Base-by-base conservation (phyloP, 257 asterid genomes). In the Solanum pinnatisectum region DNA sequence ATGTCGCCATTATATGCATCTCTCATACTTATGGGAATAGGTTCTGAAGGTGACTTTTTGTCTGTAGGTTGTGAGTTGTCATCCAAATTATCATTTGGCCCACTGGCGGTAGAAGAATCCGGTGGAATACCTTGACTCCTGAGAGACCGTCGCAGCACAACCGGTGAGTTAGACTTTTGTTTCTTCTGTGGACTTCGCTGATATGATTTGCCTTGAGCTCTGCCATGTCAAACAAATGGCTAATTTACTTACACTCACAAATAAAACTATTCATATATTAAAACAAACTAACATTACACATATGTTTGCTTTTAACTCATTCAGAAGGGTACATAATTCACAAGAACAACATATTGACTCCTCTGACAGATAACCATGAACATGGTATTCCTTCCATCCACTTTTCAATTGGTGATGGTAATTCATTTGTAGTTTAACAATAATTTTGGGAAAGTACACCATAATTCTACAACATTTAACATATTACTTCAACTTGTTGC, bases 111-210 rank as follows among this genome's bases (percentile, higher is more conserved):
- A 68, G 94, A 88, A 67, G 98, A 88, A 87, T 96, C 96, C 25
- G 98, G 98, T 32, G 94, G 92, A 91, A 90, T 95, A 36, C 98
- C 99, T 87, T 93, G 98, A 60, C 94, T 88, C 92, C 99, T 94
- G n/a, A 96, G 93, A 85, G 99, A 97, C 88, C 96, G 95, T 25
- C 99, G 97, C 86, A 96, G 91, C 63, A 96, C 98, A 84, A 93
- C 83, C 5, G 98, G 98, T 42, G 87, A 68, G 83, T 93, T 95
- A 12, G 87, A 70, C 92, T 90, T 96, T 82, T 87, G 92, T 90
- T 92, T 97, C 93, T 95, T 96, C 63, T 77, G 88, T 25, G 94
- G 95, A 89, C 95, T 94, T 68, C 85, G 72, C 88, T 94, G 95
- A 59, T 91, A 95, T 15, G 96, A 90, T 89, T 94, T 95, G 68